Evolutionary conservation across 2,329 filamentous ascomycete genomes (phyloP).

Genomic region (Emergomyces orientalis): DNA sequence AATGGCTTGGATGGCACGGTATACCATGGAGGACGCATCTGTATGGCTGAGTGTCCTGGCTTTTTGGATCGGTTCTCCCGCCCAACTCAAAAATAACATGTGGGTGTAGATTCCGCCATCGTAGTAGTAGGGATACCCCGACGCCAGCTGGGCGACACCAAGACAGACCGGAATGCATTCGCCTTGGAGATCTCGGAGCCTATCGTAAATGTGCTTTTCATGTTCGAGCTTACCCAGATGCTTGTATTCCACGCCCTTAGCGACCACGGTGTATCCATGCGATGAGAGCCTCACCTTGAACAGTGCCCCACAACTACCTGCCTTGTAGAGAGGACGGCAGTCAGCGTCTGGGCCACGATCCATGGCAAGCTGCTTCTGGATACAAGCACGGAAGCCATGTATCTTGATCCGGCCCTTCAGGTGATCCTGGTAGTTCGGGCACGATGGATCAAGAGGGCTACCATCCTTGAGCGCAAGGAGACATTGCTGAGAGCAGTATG

Average conservation of each 20-base stretch:
- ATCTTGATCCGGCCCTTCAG: not conserved
- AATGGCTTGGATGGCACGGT: constrained; percentile 7
- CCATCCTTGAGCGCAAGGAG: constrained; percentile 8
- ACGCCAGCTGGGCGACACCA: not conserved
- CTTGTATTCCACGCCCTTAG: constrained; percentile 4
- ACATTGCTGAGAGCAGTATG: constrained; percentile 11
- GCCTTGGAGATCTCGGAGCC: constrained; percentile 5
- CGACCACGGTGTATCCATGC: constrained; percentile 9
- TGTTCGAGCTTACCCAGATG: not conserved
- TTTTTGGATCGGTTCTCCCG: constrained; percentile 3
- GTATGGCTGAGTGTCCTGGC: not conserved
- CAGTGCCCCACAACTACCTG: constrained; percentile 8
- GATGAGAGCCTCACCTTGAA: constrained; percentile 10
- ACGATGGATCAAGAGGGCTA: constrained; percentile 4
- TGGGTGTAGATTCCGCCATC: constrained; percentile 3
- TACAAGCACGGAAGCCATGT: not conserved
- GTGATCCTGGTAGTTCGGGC: constrained; percentile 8
- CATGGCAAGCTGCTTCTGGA: constrained; percentile 9
- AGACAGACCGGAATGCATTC: constrained; percentile 7
- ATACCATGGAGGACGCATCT: not conserved
- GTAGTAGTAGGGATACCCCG: constrained; percentile 4
- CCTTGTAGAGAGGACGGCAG: constrained; percentile 9
- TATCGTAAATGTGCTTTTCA: constrained; percentile 4
- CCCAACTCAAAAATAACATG: constrained; percentile 10
- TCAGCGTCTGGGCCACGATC: constrained; percentile 9